A percentile compares a stretch with the other conserved stretches of the same genome.
phyloP scores from a whole-genome alignment of 2,329 filamentous ascomycete species.

The Mariannaea sp. region DNA sequence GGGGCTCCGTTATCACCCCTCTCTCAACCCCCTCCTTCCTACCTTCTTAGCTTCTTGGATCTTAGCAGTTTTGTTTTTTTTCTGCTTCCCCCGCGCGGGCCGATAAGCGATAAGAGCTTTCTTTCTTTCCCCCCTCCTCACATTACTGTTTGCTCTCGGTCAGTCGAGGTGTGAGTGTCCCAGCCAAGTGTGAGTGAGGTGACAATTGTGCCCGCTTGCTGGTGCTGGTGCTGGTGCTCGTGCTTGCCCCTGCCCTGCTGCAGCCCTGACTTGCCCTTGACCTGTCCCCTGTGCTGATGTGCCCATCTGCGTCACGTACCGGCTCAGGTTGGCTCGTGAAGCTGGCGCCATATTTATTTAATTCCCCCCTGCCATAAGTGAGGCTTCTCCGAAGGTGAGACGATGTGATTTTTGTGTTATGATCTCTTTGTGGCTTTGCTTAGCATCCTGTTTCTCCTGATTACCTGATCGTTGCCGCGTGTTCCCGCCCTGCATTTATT shows the following conservation, averaged over 20 bases:
- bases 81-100: conserved; percentile 28
- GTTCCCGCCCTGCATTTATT: conserved; percentile 1
- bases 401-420: conserved; percentile 28
- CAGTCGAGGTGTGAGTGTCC: conserved; percentile 2
- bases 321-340: conserved; percentile 31
- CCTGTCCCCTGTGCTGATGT: conserved; percentile 19
- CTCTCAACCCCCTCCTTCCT: not conserved
- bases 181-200: not conserved
- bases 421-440: conserved; percentile 5
- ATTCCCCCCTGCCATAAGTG: conserved; percentile 26
- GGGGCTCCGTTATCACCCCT: not conserved
- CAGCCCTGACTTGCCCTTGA: conserved; percentile 9
- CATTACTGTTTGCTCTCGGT: conserved; percentile 22
- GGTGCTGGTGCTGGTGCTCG: not conserved
- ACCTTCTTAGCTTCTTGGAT: no score
- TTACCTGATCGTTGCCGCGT: not conserved
- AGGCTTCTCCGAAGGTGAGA: conserved; percentile 28
- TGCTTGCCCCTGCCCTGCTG: conserved; percentile 12
- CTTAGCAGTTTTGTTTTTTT: no score
- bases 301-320: conserved; percentile 30
- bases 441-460: conserved; percentile 9
- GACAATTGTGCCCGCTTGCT: not conserved
- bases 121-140: conserved; percentile 13
- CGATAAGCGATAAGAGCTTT: conserved; percentile 39
- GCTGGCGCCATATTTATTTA: conserved; percentile 39